A percentile compares a stretch with the other conserved stretches of the same genome.
Conservation (phyloP, 2,329 filamentous ascomycete genomes). For the Sarocladium strictum region DNA sequence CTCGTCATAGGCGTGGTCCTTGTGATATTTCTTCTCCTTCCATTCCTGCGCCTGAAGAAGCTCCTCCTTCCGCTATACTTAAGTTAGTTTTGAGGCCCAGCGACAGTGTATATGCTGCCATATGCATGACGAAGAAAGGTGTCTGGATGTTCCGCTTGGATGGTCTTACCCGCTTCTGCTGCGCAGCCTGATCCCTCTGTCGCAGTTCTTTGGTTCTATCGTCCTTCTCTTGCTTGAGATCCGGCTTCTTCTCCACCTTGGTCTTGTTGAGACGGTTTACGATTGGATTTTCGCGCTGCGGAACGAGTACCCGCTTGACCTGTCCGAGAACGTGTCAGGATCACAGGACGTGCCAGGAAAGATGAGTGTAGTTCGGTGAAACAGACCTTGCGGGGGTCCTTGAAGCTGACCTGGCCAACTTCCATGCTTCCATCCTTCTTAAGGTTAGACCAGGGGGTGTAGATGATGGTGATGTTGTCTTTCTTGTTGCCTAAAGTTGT, state of each 20-base stretch:
- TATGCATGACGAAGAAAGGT: background rate
- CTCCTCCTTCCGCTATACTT: slow-evolving; percentile 66
- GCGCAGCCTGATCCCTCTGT: slow-evolving; percentile 60
- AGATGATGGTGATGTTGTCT: slow-evolving; percentile 93
- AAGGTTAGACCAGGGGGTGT: slow-evolving; percentile 95
- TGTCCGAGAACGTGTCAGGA: slow-evolving; percentile 22
- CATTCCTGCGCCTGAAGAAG: slow-evolving; percentile 68
- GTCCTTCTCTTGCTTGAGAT: slow-evolving; percentile 77
- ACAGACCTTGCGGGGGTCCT: slow-evolving; percentile 66
- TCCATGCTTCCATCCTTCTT: slow-evolving; percentile 96
- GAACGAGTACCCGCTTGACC: slow-evolving; percentile 77
- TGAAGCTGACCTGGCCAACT: slow-evolving; percentile 89
- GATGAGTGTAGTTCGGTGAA: background rate
- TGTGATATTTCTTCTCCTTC: slow-evolving; percentile 86
- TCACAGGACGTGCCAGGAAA: background rate
- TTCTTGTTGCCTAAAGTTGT: slow-evolving; percentile 78
- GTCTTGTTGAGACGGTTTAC: slow-evolving; percentile 99
- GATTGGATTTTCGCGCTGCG: slow-evolving; percentile 77
- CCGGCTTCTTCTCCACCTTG: slow-evolving; percentile 78
- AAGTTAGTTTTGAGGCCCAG: background rate
- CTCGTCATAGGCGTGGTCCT: slow-evolving; percentile 97
- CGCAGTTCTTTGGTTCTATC: slow-evolving; percentile 66
- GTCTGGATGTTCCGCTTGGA: background rate
- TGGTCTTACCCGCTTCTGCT: slow-evolving; percentile 52
- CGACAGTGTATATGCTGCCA: background rate